Evolutionary conservation across 1,139 yeast genomes (phyloP).

Genomic region (Yamadazyma conglobata): DNA sequence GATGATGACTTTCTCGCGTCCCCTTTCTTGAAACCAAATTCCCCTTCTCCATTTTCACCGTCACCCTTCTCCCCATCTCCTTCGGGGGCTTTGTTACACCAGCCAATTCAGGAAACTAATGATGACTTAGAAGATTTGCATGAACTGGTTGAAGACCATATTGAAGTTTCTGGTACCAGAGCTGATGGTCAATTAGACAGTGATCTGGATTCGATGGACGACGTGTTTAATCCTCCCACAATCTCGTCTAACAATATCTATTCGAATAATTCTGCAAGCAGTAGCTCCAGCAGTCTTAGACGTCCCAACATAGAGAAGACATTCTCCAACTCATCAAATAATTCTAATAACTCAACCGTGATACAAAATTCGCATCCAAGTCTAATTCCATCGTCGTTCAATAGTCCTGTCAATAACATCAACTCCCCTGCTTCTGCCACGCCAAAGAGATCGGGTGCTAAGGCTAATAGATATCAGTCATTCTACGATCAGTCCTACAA

Average conservation of each 20-base stretch:
- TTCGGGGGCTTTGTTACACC: slow-evolving; percentile 25
- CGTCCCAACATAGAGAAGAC: slow-evolving; percentile 30
- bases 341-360: slow-evolving; percentile 19
- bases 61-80: slow-evolving; percentile 26
- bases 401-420: slow-evolving; percentile 6
- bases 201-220: slow-evolving; percentile 19
- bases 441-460: slow-evolving; percentile 44
- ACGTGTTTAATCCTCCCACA: slow-evolving; percentile 23
- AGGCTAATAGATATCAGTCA: slow-evolving; percentile 48
- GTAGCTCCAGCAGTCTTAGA: slow-evolving; percentile 35
- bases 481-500: slow-evolving; percentile 48
- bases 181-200: slow-evolving; percentile 12
- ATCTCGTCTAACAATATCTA: slow-evolving; percentile 19
- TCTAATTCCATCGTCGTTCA: slow-evolving; percentile 5
- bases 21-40: slow-evolving; percentile 26
- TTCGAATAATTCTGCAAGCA: slow-evolving; percentile 30
- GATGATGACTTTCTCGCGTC: slow-evolving; percentile 35
- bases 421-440: slow-evolving; percentile 11
- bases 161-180: slow-evolving; percentile 1
- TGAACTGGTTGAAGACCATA: background rate
- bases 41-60: slow-evolving; percentile 15
- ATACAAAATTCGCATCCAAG: slow-evolving; percentile 5
- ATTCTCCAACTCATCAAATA: slow-evolving; percentile 32
- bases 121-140: slow-evolving; percentile 26
- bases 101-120: slow-evolving; percentile 32